Percentiles rank a stretch among this genome's conserved stretches.
Evolutionary conservation across 192 early-diverging fungal species (phyloP).

Genomic region (Dissophora globulifera): DNA sequence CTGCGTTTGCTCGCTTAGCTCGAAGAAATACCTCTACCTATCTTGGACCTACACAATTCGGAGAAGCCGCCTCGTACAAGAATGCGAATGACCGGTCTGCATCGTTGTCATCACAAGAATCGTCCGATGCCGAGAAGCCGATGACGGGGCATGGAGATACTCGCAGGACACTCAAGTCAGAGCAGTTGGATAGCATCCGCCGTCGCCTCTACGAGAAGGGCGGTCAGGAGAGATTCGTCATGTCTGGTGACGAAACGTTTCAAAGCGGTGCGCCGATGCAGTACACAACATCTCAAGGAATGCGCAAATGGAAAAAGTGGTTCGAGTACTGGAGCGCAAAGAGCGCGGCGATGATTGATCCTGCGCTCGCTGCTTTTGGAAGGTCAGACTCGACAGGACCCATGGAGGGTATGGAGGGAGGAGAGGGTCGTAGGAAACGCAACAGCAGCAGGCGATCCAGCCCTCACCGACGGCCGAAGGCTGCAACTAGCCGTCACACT

Average conservation of each 20-base stretch:
- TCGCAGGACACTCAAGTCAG: not conserved
- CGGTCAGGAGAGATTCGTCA: not conserved
- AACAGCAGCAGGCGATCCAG: slow-evolving; percentile 29
- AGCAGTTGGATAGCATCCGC: not conserved
- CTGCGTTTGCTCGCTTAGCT: not conserved
- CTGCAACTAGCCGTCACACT: not conserved
- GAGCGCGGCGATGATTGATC: slow-evolving; percentile 46
- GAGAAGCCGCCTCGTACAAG: slow-evolving; percentile 3
- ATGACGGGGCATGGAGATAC: not conserved
- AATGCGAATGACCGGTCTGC: not conserved
- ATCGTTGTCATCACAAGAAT: slow-evolving; percentile 32
- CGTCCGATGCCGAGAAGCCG: slow-evolving; percentile 32
- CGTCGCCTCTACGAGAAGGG: not conserved
- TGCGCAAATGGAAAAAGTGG: slow-evolving; percentile 53
- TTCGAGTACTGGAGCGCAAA: slow-evolving; percentile 49
- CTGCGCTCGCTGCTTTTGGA: slow-evolving; percentile 44
- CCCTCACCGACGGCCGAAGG: slow-evolving; percentile 14
- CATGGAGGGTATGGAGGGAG: slow-evolving; percentile 11
- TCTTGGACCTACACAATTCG: slow-evolving; percentile 7
- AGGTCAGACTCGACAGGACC: slow-evolving; percentile 18
- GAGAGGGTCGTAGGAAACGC: slow-evolving; percentile 11
- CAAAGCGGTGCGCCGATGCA: slow-evolving; percentile 37
- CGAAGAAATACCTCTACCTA: slow-evolving; percentile 24
- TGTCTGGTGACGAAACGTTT: slow-evolving; percentile 40
- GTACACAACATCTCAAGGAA: slow-evolving; percentile 48